Evolutionary conservation across 805 yeast genomes (phyloP), one percentile per base, ranked within the genome.

Genomic region (Kazachstania martiniae): DNA sequence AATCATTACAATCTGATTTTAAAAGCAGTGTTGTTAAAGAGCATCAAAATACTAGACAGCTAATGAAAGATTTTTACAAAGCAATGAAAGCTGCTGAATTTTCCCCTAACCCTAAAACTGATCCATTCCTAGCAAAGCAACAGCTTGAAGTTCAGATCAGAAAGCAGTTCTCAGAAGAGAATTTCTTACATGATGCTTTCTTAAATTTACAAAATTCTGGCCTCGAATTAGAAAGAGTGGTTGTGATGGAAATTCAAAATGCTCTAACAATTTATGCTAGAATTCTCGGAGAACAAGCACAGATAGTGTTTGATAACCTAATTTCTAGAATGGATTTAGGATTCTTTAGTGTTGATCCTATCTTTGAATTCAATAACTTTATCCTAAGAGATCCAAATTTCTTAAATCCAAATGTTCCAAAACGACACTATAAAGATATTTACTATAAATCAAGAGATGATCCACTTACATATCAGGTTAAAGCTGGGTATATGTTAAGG

Each of bases 321-420:
- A 65, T 77, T 26, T 74, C 85, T 3, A 74, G 71, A 50, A 59
- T 83, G 33, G 79, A 74, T 44, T 47, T 59, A 26, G 85, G 85
- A 3, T 73, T 86, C 42, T 69, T 85, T 38, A 69, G 80, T 22
- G 77, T 81, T 49, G 84, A 81, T 38, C 75, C 94, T 9, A 66
- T 71, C 22, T 73, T 74, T 53, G 97, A 89, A 61, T 89, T 95
- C 94, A 83, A 80, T 38, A 70, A 81, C 18, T 91, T 84, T 42
- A 70, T 87, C 32, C 57, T 72, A 8, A 71, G 77, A 39, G 86
- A 86, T 58, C 62, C 70, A 28, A 74, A 77, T 52, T 81, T 83
- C 48, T 67, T 83, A 33, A 75, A 75, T 44, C 72, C 72, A 17
- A 58, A 63, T 29, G 51, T 74, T 24, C 77, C 80, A 38, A 68